phyloP scores from a whole-genome alignment of 2,329 filamentous ascomycete genomes.

The Amauroascus verrucosus region DNA sequence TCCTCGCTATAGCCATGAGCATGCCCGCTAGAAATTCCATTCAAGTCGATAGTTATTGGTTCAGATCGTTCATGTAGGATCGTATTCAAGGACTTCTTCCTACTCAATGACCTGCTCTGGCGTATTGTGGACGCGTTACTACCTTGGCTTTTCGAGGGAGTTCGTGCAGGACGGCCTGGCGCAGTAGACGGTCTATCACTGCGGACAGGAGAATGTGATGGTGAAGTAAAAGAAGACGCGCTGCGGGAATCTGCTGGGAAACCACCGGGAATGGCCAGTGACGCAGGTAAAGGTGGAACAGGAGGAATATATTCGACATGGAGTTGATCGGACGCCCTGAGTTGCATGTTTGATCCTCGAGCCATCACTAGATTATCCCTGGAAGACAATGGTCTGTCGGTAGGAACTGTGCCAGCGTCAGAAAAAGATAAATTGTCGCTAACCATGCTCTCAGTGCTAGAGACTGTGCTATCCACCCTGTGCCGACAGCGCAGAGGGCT shows the following conservation, averaged over 20 bases:
- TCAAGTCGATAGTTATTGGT: conserved; percentile 23
- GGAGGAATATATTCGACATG: conserved; percentile 33
- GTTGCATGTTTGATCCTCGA: conserved; percentile 21
- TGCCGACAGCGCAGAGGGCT: conserved; percentile 37
- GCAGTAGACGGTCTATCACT: conserved; percentile 20
- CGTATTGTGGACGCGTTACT: conserved; percentile 7
- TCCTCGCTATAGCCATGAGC: conserved; percentile 4
- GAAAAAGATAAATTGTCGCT: conserved; percentile 32
- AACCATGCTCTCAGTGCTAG: conserved; percentile 39
- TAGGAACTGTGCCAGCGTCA: conserved; percentile 23
- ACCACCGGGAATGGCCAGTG: conserved; percentile 34
- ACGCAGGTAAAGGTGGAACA: conserved; percentile 37
- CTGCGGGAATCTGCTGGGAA: conserved; percentile 31
- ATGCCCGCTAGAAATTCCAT: conserved; percentile 2
- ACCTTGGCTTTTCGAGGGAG: conserved; percentile 6
- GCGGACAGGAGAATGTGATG: conserved; percentile 22
- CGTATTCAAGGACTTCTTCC: conserved; percentile 21
- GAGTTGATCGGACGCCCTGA: conserved; percentile 9
- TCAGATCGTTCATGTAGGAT: conserved; percentile 3
- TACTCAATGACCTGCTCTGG: conserved; percentile 24
- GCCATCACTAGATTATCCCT: conserved; percentile 28
- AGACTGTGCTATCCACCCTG: conserved; percentile 27
- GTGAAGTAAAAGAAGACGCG: conserved; percentile 12
- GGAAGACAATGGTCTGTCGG: conserved; percentile 16
- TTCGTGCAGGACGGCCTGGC: conserved; percentile 11